These are phyloP conservation scores for Thelonectria rubi DNA, from an alignment of 2,329 filamentous ascomycete species.

Conservation along the genomic window DNA sequence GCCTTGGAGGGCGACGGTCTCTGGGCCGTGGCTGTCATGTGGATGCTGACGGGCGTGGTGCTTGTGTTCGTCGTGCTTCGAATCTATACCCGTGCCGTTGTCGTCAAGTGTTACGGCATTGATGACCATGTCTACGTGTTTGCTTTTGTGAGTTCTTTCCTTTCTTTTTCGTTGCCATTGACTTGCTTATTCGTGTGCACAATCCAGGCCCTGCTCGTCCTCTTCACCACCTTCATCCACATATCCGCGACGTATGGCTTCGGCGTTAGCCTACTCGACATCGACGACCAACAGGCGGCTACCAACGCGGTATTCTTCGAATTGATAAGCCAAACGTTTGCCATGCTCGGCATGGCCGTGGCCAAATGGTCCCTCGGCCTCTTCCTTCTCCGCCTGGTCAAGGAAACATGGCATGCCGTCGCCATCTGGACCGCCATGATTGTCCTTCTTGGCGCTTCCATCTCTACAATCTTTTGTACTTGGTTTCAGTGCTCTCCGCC, in stretches of 20 bases:
- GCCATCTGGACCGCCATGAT: conserved; percentile 44
- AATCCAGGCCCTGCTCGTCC: conserved; percentile 34
- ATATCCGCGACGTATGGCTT: conserved; percentile 45
- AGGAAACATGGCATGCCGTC: conserved; percentile 43
- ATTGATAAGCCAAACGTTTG: conserved; percentile 46
- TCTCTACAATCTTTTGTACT: conserved; percentile 6
- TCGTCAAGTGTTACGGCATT: conserved; percentile 41
- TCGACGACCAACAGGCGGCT: conserved; percentile 27
- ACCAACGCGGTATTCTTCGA: conserved; percentile 42
- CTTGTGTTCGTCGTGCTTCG: conserved; percentile 45
- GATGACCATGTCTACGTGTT: conserved; percentile 45
- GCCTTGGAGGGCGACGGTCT: conserved; percentile 9
- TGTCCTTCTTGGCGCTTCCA: conserved; percentile 13
- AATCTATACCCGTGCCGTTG: conserved; percentile 46
- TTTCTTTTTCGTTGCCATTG: too few species aligned
- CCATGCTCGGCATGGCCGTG: conserved; percentile 47
- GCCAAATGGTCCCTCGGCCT: conserved; percentile 49
- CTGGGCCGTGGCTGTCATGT: conserved; percentile 21
- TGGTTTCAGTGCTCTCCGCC: conserved; percentile 23
- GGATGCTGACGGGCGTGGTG: conserved; percentile 32
- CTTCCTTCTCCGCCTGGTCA: conserved; percentile 49
- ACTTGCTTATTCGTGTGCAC: too few species aligned
- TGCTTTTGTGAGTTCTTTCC: conserved; percentile 11
- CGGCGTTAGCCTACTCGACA: conserved; percentile 39
- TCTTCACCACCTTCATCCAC: conserved; percentile 44